These are phyloP conservation scores for Alternaria alternata DNA, from an alignment of 2,329 filamentous ascomycete genomes.

Conservation along the genomic window DNA sequence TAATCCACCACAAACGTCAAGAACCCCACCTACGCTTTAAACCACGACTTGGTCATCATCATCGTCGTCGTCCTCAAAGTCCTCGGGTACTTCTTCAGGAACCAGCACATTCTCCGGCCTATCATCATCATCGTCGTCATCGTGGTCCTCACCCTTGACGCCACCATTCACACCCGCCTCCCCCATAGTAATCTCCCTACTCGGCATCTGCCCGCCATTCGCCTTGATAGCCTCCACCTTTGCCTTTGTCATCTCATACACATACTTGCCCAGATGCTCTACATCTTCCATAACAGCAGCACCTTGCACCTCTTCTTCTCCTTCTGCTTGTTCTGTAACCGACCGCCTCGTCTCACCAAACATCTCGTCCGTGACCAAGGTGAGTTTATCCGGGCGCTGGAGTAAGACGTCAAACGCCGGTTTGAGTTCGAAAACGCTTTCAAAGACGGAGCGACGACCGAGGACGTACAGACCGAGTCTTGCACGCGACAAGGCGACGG, in stretches of 20 bases:
- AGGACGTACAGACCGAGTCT: constrained; percentile 91
- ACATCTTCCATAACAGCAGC: constrained; percentile 85
- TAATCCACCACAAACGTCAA: background rate
- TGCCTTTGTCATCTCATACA: constrained; percentile 91
- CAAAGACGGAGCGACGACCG: constrained; percentile 86
- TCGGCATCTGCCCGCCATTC: constrained; percentile 45
- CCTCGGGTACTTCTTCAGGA: constrained; percentile 18
- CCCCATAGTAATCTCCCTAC: constrained; percentile 48
- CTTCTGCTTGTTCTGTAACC: constrained; percentile 37
- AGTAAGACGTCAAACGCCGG: constrained; percentile 84
- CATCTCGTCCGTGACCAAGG: constrained; percentile 84
- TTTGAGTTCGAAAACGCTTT: constrained; percentile 84
- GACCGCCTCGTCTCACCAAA: constrained; percentile 71
- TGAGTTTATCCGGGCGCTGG: constrained; percentile 79
- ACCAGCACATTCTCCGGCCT: constrained; percentile 43
- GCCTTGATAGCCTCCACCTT: constrained; percentile 67
- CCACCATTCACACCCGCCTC: constrained; percentile 43
- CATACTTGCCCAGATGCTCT: constrained; percentile 94
- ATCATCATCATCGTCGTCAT: constrained; percentile 37
- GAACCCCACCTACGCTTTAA: background rate
- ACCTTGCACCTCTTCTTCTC: constrained; percentile 47
- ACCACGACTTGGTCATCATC: constrained; percentile 1
- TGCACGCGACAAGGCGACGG: constrained; percentile 91
- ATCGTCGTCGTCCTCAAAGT: constrained; percentile 12
- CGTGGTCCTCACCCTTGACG: constrained; percentile 24